These are phyloP conservation scores for Microbotryomycetes sp. DNA, from an alignment of 1,284 basidiomycete genomes.

Conservation along the genomic window DNA sequence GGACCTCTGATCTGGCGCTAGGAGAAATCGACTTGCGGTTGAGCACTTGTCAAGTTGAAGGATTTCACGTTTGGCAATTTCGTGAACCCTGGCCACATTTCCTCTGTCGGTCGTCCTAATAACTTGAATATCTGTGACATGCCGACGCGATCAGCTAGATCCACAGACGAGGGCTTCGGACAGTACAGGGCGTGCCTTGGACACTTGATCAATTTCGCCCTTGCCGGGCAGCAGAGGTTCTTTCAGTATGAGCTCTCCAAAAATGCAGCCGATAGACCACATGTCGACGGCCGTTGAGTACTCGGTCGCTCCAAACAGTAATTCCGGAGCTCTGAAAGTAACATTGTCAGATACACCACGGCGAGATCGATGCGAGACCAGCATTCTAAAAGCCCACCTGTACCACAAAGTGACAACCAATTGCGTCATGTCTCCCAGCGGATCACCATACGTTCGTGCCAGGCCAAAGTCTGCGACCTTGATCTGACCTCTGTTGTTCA, in stretches of 20 bases:
- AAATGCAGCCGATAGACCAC: conserved; percentile 99
- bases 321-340: conserved; percentile 74
- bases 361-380: too few species aligned
- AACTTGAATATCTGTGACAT: conserved; percentile 71
- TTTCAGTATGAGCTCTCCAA: conserved; percentile 87
- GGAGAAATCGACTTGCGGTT: conserved; percentile 28
- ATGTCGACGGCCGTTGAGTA: conserved; percentile 96
- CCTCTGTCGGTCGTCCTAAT: conserved; percentile 76
- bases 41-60: conserved; percentile 51
- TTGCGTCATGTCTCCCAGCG: conserved; percentile 90
- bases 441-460: conserved; percentile 90
- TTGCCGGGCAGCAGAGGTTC: conserved; percentile 95
- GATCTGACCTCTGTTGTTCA: conserved; percentile 98
- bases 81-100: conserved; percentile 78
- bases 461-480: conserved; percentile 99
- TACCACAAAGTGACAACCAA: conserved; percentile 99
- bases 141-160: too few species aligned
- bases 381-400: conserved; percentile 61
- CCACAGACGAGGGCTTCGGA: neutral
- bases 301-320: conserved; percentile 81
- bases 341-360: neutral
- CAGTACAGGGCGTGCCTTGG: conserved; percentile 52
- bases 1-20: neutral
- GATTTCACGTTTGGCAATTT: conserved; percentile 71
- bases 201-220: conserved; percentile 84